Evolutionary conservation across 1,284 basidiomycete genomes (phyloP), one percentile per base, ranked within the genome.

Genomic region (Malassezia globosa): DNA sequence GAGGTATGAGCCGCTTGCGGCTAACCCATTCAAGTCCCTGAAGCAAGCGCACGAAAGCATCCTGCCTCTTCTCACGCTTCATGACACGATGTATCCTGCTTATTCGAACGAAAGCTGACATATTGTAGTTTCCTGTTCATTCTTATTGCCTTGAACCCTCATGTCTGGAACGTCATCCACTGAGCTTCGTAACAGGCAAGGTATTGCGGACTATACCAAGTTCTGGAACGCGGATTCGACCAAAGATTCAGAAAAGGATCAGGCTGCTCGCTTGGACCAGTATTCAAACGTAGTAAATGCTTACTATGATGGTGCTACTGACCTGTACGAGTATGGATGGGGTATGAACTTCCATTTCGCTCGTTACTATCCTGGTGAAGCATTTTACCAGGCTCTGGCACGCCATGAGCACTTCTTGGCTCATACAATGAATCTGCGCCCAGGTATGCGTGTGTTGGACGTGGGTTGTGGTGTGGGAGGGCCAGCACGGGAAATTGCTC

Each of bases 391-490:
- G 69, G 79, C 78, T 39, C 76, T 97, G 49, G 90, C 92, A 14
- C 84, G 94, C 46, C 92, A 97, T 72, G 92, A 99, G 76, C 92
- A 99, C 76, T 97, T 92, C 76, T 86, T 99, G 56, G 82, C 90
- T 89, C 58, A 58, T 36, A 52, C 55, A 25, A 71, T 71, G 69
- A 34, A 43, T 18, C 56, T 71, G 48, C 81, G 81, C 52, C 82
- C 87, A 5, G 86, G 87, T 35, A 94, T 94, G 89, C 81, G 83
- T 38, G 90, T 99, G 25, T 82, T 99, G 53, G 92, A 99, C 72
- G 90, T 97, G 53, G 92, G 92, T 29, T 97, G 94, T 72, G 92
- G 92, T 72, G 86, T 97, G 48, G 94, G 94, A 55, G 92, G 94
- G 0, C 92, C 92, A 25, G 92, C 92, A 3, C 81, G 92, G 37